These are phyloP conservation scores for Luvunga scandens DNA, from an alignment of 345 rosid species.

Conservation along the genomic window DNA sequence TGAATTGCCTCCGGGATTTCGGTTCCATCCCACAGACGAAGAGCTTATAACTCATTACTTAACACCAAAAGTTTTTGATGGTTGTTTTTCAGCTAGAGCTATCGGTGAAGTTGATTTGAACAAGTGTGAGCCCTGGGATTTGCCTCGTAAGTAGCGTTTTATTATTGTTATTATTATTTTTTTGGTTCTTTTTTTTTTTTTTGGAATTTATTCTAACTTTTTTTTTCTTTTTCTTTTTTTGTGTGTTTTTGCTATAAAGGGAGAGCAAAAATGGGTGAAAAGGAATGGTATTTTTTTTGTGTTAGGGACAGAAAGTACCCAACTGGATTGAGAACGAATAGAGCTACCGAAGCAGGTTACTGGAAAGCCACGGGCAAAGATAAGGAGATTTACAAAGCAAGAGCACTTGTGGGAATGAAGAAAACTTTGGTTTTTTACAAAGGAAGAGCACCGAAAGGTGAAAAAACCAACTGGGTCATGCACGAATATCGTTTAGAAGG, in stretches of 20 bases:
- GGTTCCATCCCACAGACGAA: conserved; percentile 64
- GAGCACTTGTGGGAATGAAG: conserved; percentile 83
- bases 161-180: not conserved
- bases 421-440: conserved; percentile 82
- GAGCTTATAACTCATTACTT: conserved; percentile 60
- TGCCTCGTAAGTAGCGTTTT: conserved; percentile 43
- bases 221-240: not conserved
- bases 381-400: conserved; percentile 45
- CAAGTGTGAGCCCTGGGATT: conserved; percentile 72
- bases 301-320: conserved; percentile 78
- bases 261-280: conserved; percentile 56
- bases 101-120: conserved; percentile 66
- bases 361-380: conserved; percentile 83
- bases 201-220: not conserved
- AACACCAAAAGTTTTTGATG: conserved; percentile 38
- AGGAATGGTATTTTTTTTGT: conserved; percentile 80
- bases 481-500: conserved; percentile 86
- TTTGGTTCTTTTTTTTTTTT: not conserved
- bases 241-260: conserved; percentile 19
- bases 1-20: conserved; percentile 61
- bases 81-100: conserved; percentile 42
- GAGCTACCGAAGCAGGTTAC: conserved; percentile 55
- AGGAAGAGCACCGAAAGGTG: conserved; percentile 88
- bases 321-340: conserved; percentile 66
- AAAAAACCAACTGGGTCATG: conserved; percentile 80